Conservation (phyloP, 2,329 filamentous ascomycete genomes). For the Sclerotinia subarctica region DNA sequence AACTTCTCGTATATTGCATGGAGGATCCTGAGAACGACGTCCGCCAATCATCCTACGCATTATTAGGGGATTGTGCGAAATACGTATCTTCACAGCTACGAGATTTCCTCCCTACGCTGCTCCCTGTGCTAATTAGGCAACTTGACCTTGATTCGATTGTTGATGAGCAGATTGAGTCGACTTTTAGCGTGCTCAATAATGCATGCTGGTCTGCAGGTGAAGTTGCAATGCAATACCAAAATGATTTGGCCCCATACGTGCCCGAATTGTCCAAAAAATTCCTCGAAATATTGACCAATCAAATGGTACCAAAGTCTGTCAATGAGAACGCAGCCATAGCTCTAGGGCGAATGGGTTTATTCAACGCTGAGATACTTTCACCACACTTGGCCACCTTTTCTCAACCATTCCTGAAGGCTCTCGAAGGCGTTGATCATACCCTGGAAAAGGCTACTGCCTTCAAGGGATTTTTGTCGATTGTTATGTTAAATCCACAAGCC, state of each 20-base stretch:
- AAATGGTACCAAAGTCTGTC: conserved; percentile 79
- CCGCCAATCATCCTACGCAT: conserved; percentile 89
- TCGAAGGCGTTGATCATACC: conserved; percentile 80
- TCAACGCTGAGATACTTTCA: conserved; percentile 72
- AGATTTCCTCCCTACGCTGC: conserved; percentile 66
- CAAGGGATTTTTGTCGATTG: conserved; percentile 81
- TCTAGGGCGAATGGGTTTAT: conserved; percentile 79
- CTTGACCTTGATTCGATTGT: conserved; percentile 75
- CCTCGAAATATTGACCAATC: conserved; percentile 78
- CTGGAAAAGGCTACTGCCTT: conserved; percentile 95
- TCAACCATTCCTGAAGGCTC: conserved; percentile 73
- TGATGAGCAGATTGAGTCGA: conserved; percentile 78
- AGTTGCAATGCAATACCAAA: conserved; percentile 76
- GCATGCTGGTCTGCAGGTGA: conserved; percentile 96
- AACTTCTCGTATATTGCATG: conserved; percentile 88
- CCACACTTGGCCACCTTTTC: conserved; percentile 78
- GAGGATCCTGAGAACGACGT: conserved; percentile 89
- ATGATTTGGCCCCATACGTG: conserved; percentile 72
- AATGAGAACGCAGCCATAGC: conserved; percentile 94
- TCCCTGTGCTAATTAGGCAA: conserved; percentile 82
- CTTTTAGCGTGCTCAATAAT: conserved; percentile 94
- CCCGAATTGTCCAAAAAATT: conserved; percentile 74
- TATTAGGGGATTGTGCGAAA: conserved; percentile 91
- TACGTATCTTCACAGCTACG: conserved; percentile 83
- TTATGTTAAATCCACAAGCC: conserved; percentile 82